phyloP scores from a whole-genome alignment of 2,329 filamentous ascomycete species.

The Stagonosporopsis rhizophila region DNA sequence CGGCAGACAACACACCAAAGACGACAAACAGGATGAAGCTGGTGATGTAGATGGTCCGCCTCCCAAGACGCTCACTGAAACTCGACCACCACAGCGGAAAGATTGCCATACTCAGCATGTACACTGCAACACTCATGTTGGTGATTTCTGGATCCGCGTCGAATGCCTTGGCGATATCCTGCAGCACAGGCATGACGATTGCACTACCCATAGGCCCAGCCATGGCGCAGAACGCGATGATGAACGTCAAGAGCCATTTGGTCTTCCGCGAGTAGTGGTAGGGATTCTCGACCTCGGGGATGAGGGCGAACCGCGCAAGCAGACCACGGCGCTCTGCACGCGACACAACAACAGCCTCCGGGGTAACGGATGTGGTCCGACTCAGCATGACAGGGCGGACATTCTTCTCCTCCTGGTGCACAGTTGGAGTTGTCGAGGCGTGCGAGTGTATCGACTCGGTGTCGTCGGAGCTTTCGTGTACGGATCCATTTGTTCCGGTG shows the following conservation, averaged over 20 bases:
- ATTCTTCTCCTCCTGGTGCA: slow-evolving; percentile 27
- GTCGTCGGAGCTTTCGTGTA: slow-evolving; percentile 12
- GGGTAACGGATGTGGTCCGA: slow-evolving; percentile 42
- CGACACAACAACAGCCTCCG: slow-evolving; percentile 58
- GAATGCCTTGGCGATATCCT: slow-evolving; percentile 44
- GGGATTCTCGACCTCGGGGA: slow-evolving; percentile 81
- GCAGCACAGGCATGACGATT: slow-evolving; percentile 71
- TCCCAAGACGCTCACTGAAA: slow-evolving; percentile 47
- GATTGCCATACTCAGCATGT: slow-evolving; percentile 52
- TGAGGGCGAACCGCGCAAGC: slow-evolving; percentile 71
- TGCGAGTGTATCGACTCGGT: slow-evolving; percentile 23
- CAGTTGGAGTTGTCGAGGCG: slow-evolving; percentile 26
- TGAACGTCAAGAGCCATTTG: slow-evolving; percentile 84
- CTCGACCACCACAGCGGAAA: slow-evolving; percentile 53
- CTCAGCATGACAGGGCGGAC: slow-evolving; percentile 30
- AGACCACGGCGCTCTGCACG: slow-evolving; percentile 71
- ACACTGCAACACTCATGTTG: slow-evolving; percentile 52
- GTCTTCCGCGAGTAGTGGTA: slow-evolving; percentile 74
- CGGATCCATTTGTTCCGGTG: slow-evolving; percentile 1
- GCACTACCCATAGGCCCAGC: slow-evolving; percentile 83
- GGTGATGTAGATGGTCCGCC: slow-evolving; percentile 47
- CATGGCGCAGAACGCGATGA: slow-evolving; percentile 78
- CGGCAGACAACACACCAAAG: slow-evolving; percentile 43
- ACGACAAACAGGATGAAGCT: slow-evolving; percentile 46
- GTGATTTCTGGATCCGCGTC: slow-evolving; percentile 42